phyloP scores from a whole-genome alignment of 2,329 filamentous ascomycete genomes.

The Ophiostoma populinum region DNA sequence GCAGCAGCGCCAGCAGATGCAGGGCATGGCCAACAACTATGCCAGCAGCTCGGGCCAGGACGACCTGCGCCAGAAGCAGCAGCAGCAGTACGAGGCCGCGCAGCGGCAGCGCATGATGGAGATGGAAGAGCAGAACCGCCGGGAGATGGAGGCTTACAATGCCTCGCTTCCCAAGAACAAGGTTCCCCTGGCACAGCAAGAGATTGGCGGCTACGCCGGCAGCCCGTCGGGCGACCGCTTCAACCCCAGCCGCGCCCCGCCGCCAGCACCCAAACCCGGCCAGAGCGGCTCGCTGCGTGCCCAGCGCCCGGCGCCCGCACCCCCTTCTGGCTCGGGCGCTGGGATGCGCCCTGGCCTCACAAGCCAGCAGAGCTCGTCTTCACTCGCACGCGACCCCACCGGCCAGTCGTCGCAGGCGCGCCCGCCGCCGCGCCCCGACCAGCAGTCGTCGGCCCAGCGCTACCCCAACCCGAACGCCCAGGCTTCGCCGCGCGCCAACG shows the following conservation, averaged over 20 bases:
- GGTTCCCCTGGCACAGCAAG: slow-evolving; percentile 70
- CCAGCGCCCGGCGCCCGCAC: slow-evolving; percentile 61
- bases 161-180: slow-evolving; percentile 71
- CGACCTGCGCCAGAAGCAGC: slow-evolving; percentile 40
- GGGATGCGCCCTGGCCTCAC: slow-evolving; percentile 27
- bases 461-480: slow-evolving; percentile 37
- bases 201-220: slow-evolving; percentile 57
- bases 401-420: slow-evolving; percentile 19
- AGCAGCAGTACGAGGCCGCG: slow-evolving; percentile 37
- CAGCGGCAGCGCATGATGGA: slow-evolving; percentile 37
- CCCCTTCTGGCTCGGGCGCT: slow-evolving; percentile 36
- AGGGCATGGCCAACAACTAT: slow-evolving; percentile 37
- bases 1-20: slow-evolving; percentile 41
- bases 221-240: slow-evolving; percentile 46
- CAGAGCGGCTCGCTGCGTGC: slow-evolving; percentile 46
- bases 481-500: slow-evolving; percentile 24
- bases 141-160: slow-evolving; percentile 78
- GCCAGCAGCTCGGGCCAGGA: slow-evolving; percentile 34
- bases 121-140: slow-evolving; percentile 48
- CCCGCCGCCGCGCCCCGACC: slow-evolving; percentile 29
- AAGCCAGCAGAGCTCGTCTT: slow-evolving; percentile 6
- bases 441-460: slow-evolving; percentile 35
- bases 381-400: slow-evolving; percentile 10
- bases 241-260: slow-evolving; percentile 71
- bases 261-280: slow-evolving; percentile 50